phyloP scores from a whole-genome alignment of 345 rosid species.

The Rhodamnia argentea region DNA sequence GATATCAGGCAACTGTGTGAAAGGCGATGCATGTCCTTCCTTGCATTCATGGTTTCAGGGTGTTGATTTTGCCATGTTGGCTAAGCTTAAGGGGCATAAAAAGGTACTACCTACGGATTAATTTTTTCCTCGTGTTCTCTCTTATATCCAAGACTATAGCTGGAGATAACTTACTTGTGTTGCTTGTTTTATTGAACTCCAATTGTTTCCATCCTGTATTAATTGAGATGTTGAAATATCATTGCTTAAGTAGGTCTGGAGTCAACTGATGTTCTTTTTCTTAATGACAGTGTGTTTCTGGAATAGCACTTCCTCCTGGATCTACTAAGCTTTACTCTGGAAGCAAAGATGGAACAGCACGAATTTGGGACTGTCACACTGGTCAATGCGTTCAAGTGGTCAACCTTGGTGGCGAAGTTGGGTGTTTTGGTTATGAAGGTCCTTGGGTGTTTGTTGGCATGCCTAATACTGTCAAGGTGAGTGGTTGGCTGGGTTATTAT shows the following conservation, averaged over 20 bases:
- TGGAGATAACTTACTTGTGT: neutral
- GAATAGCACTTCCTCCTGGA: slow-evolving; percentile 36
- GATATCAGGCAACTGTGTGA: slow-evolving; percentile 16
- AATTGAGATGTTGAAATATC: neutral
- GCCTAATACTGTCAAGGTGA: slow-evolving; percentile 40
- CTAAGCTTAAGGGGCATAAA: slow-evolving; percentile 24
- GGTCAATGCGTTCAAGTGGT: slow-evolving; percentile 26
- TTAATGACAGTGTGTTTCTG: slow-evolving; percentile 23
- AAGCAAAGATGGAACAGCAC: slow-evolving; percentile 35
- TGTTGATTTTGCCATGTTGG: slow-evolving; percentile 17
- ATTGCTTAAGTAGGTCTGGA: neutral
- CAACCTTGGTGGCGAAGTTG: slow-evolving; percentile 32
- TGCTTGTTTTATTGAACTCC: neutral
- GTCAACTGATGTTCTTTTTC: neutral
- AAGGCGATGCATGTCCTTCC: slow-evolving; percentile 18
- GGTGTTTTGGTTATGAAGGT: slow-evolving; percentile 38
- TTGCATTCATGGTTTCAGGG: slow-evolving; percentile 19
- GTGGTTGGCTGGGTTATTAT: neutral
- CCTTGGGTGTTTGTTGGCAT: slow-evolving; percentile 58
- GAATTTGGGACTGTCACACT: slow-evolving; percentile 45
- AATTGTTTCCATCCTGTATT: neutral
- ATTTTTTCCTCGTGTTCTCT: neutral
- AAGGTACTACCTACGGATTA: slow-evolving; percentile 5
- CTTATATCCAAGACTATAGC: neutral
- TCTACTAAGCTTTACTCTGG: slow-evolving; percentile 51